Base-by-base conservation (phyloP, 2,329 filamentous ascomycete genomes). In the Leptographium wingfieldii region DNA sequence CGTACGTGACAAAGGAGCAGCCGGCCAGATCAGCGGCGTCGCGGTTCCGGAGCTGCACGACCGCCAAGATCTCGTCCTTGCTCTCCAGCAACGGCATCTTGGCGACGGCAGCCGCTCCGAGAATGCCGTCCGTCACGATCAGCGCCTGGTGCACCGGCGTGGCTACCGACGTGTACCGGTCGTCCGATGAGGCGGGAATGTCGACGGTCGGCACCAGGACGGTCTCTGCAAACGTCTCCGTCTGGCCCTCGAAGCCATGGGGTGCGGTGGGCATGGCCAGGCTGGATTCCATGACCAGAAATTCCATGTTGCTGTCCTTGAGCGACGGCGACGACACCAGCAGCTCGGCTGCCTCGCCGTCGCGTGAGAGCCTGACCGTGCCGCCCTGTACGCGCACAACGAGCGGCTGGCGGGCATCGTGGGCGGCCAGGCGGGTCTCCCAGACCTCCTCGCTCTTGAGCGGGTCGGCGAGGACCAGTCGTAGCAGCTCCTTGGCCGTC, bases 101-200 rank as follows among this genome's bases (percentile, higher is more conserved):
- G 6, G 79, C 70, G 7, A 82, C 65, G 1, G 79, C 75, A 5
- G 85, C 77, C 1, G 87, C 82, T 9, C 87, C 90, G 58, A 81
- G 74, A 2, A 95, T 73, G 0, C 90, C 91, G 56, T 88, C 80
- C 0, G 84, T 85, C 10, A 95, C 80, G 11, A 96, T 67, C 19
- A 96, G 73, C 0, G 86, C 83, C 68, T 86, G 88, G 69, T 97
- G 92, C 1, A 96, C 90, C 0, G 92, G 92, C 53, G 90, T 90
- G 7, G 84, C 83, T 51, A 94, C 78, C 19, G 84, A 80, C 14
- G 84, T 84, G 60, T 83, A 80, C 62, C 83, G 78, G 10, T 85
- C 84, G 19, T 81, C 82, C 62, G 78, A 79, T 16, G 86, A 84
- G 6, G 77, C 80, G 1, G 82, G 82, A 51, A 89, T 87, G 25